Evolutionary conservation across 202 grass and related monocot species (phyloP), one percentile per base, ranked within the genome.

Genomic region (Zoysia matrella): DNA sequence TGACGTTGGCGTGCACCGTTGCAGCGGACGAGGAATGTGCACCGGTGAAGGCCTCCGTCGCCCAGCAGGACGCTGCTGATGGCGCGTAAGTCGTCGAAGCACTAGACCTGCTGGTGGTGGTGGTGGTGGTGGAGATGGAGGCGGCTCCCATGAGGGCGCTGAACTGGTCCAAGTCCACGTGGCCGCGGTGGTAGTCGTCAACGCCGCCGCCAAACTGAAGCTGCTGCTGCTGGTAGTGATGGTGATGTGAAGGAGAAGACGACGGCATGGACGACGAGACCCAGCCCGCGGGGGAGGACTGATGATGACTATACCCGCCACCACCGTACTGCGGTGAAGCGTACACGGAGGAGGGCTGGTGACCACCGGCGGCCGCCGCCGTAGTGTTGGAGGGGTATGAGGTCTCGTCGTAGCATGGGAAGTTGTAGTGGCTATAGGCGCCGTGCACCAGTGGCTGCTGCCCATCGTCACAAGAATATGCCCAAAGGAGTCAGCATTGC

Each of bases 81-180:
- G 67, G 47, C 3, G 47, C 15, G 18, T 4, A 60, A 6, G 57
- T 47, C 6, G 45, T 40, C 16, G 74, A 76, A 41, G 46, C 12
- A 6, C 56, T 55, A 3, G 52, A 52, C 52, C 12, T 55, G 36
- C 6, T 57, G 55, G 3, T 12, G 47, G 5, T 54, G 14, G 22
- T n/a, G 53, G 69, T 36, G 30, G 30, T 36, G 30, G 30, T 36
- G 30, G 1, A 65, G 50, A 66, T 47, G 71, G 49, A 46, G 15
- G 69, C 11, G 15, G 58, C 48, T 4, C 42, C 58, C 80, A 82
- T 47, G 49, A 56, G 16, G 7, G 49, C 70, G 7, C 60, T 47
- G 60, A 55, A 80, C 45, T 61, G 54, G 13, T 80, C 78, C 53
- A 60, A 41, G 66, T 57, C 2, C 52, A 49, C 5, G 3, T 50